Base-by-base conservation (phyloP, 257 asterid species). In the Nicotiana obtusifolia region DNA sequence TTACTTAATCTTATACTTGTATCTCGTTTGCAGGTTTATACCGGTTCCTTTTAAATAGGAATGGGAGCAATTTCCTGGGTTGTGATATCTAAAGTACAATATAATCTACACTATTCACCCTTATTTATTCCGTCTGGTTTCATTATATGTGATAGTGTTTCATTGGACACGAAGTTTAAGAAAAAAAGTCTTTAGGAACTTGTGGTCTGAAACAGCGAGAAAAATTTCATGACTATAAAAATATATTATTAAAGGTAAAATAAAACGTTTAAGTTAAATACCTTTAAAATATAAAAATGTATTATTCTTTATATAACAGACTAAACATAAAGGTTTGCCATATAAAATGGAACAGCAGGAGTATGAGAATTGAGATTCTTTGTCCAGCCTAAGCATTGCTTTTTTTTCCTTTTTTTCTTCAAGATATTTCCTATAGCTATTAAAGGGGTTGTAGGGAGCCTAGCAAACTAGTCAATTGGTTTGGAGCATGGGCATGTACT, bases 1-100 rank as follows among this genome's bases (percentile, higher is more conserved):
- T 5, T 16, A 16, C 20, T 5, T 5, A 19, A 26, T 35, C 52
- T 44, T 49, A 87, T 67, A 71, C 62, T 65, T 28, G 57, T 83
- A 9, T 60, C 83, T 64, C 64, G 20, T 82, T 64, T 61, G 82
- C 87, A 94, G 97, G 92, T 95, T 30, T 93, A 93, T 84, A 89
- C 91, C 73, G 97, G 91, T 14, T 77, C 95, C 10, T 93, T 95
- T 86, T 95, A 98, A 81, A 82, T 54, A 60, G 99, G 99, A 82
- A 95, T 95, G 98, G 97, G 98, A 82, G 99, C 97, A 83, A 93
- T 93, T 87, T 97, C 99, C 64, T 92, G 99, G 99, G 98, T 93
- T 81, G 91, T 95, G 82, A 95, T 93, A 97, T 95, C 99, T 31
- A 98, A 95, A 97, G 99, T 93, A 88, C 3, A 35, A 19, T 15